Evolutionary conservation across 1,284 basidiomycete genomes (phyloP), one percentile per base, ranked within the genome.

Genomic region (Heterobasidion irregulare): DNA sequence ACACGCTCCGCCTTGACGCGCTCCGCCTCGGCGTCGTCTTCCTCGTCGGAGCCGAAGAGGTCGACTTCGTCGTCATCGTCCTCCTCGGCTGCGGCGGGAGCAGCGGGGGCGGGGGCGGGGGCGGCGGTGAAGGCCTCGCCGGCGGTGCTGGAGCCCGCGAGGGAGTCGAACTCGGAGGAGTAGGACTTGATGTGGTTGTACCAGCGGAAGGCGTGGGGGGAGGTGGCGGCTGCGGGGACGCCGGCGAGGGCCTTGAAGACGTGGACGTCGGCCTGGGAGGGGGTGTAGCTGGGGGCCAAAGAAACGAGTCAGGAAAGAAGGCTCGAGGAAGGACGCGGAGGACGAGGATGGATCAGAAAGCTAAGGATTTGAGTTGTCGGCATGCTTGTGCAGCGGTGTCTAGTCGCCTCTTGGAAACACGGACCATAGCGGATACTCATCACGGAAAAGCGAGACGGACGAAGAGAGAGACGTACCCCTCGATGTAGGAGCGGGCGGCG

Each of bases 381-480:
- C 91, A 92, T 76, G 71, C 69, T 80, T 75, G 76, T 78, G 75
- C 82, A 86, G 89, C 88, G 93, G 83, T 91, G 91, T 95, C 92
- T 96, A 92, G 79, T 89, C 93, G 88, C 90, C 84, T 87, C 92
- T 96, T 89, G 85, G 92, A 93, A 95, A 95, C 93, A 94, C 92
- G 92, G 92, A 95, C 92, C 92, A 94, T 92, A 92, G 90, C 87
- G 75, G 73, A 72, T 70, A 68, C 75, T 92, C 91, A 94, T 94
- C 91, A 81, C 68, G 63, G 64, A 66, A 61, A 62, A 65, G 52
- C 58, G 61, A 55, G 58, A 56, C 44, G n/a, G n/a, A 34, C 58
- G 53, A 45, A 57, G 56, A 46, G 47, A 57, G 55, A 52, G 45
- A 82, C 91, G 84, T 63, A 96, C 93, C 93, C 94, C 71, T 94